Evolutionary conservation across 176 grass and related monocot species (phyloP).

Genomic region (Poa pratensis): DNA sequence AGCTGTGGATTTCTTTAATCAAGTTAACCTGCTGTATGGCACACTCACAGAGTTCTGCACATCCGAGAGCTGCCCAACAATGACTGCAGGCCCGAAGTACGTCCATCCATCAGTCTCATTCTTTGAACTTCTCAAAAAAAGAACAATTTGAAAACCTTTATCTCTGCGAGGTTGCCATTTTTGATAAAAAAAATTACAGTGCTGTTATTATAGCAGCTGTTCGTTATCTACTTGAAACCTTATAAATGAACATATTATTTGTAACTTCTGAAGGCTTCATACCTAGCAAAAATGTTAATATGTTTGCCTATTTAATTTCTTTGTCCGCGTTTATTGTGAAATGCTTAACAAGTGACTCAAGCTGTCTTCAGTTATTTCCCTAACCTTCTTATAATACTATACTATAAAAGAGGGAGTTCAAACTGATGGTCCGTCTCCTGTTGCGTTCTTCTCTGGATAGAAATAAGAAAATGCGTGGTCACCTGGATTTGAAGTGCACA

Average conservation of each 20-base stretch:
- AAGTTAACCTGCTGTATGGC: slow-evolving; percentile 96
- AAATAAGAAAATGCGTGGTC: not conserved
- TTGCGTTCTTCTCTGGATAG: not conserved
- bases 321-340: not conserved
- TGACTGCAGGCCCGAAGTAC: slow-evolving; percentile 98
- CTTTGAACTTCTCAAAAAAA: slow-evolving; percentile 29
- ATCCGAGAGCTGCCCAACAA: slow-evolving; percentile 89
- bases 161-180: not conserved
- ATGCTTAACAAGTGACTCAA: not conserved
- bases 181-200: not conserved
- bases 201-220: not conserved
- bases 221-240: not conserved
- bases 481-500: not conserved
- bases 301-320: not conserved
- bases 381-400: not conserved
- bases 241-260: not conserved
- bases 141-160: not conserved
- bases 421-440: not conserved
- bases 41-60: slow-evolving; percentile 97
- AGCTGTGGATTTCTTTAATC: slow-evolving; percentile 99
- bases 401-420: not conserved
- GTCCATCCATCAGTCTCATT: slow-evolving; percentile 14
- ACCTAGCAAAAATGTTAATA: not conserved
- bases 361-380: slow-evolving; percentile 1
- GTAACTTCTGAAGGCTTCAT: not conserved